Base-by-base conservation (phyloP, 2,329 filamentous ascomycete species). In the Lecanicillium sp. region DNA sequence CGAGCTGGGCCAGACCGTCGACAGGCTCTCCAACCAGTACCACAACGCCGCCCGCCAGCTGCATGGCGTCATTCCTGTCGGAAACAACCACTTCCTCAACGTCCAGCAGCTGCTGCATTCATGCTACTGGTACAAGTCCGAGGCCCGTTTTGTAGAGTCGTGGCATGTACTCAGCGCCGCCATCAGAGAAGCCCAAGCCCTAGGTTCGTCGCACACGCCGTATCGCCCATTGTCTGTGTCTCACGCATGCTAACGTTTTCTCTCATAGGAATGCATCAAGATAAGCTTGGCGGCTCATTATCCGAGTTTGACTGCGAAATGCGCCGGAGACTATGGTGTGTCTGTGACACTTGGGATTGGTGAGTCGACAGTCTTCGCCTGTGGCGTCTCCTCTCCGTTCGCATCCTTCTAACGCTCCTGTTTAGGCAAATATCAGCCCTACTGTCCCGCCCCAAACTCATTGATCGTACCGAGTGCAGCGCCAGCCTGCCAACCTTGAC, bases 261-360 rank as follows among this genome's bases (percentile, higher is more conserved):
- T 5, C 10, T n/a, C n/a, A n/a, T 29, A 61, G 58, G 49, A 3
- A 52, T 60, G 1, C 52, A 61, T 27, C 48, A 59, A 29, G 59
- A 63, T 44, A 42, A 49, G 3, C 48, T 48, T 6, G 46, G 45
- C 4, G 49, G 49, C 6, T 32, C 42, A 3, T 38, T 58, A 20
- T 44, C 56, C 1, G 55, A 61, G 27, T 60, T 61, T 36, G 58
- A 64, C 15, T 44, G 51, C 14, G 61, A 64, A 43, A 56, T 64
- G 43, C 48, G 56, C 14, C 47, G 60, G 15, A 53, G 61, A 34
- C 33, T 61, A 3, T 64, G 61, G 61, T 62, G 56, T 35, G 46
- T 63, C 12, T 30, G 64, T 18, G 49, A 62, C 29, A 58, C 56
- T 2, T 64, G 56, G 58, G 61, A 64, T 40, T 64, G 60, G 60